Conservation (phyloP, 1,139 yeast species). For the Scheffersomyces stambukii region DNA sequence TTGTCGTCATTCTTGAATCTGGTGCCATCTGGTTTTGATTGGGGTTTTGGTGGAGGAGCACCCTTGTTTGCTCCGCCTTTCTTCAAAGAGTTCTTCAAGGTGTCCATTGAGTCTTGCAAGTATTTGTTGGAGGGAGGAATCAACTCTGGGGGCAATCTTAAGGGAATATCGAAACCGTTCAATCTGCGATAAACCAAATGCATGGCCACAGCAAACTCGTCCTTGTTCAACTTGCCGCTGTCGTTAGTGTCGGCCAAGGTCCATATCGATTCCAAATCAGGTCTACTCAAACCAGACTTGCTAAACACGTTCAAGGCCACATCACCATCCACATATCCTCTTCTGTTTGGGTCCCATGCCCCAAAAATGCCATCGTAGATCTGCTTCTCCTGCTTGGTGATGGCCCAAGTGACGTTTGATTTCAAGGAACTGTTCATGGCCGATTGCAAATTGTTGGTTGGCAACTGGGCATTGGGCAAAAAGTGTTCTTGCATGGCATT, state of each 20-base stretch:
- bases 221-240: constrained; percentile 68
- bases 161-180: constrained; percentile 73
- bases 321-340: constrained; percentile 74
- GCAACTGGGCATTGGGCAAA: constrained; percentile 56
- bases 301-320: constrained; percentile 84
- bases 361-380: constrained; percentile 83
- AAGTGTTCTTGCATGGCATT: constrained; percentile 72
- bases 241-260: constrained; percentile 69
- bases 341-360: constrained; percentile 74
- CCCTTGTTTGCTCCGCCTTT: constrained; percentile 31
- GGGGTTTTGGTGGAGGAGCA: constrained; percentile 12
- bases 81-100: constrained; percentile 41
- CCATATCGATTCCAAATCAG: constrained; percentile 89
- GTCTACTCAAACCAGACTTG: constrained; percentile 82
- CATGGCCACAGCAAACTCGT: constrained; percentile 82
- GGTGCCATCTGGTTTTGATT: constrained; percentile 44
- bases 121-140: constrained; percentile 77
- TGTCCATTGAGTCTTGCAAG: constrained; percentile 41
- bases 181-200: constrained; percentile 72
- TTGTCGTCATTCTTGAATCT: constrained; percentile 69
- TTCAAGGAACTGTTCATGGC: constrained; percentile 51
- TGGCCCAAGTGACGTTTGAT: constrained; percentile 65
- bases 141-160: constrained; percentile 65
- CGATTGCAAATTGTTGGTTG: constrained; percentile 41
- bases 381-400: constrained; percentile 80